A percentile compares a stretch with the other conserved stretches of the same genome.
Conservation (phyloP, 352 stramenopile genomes). For the Paralagenidium karlingii region DNA sequence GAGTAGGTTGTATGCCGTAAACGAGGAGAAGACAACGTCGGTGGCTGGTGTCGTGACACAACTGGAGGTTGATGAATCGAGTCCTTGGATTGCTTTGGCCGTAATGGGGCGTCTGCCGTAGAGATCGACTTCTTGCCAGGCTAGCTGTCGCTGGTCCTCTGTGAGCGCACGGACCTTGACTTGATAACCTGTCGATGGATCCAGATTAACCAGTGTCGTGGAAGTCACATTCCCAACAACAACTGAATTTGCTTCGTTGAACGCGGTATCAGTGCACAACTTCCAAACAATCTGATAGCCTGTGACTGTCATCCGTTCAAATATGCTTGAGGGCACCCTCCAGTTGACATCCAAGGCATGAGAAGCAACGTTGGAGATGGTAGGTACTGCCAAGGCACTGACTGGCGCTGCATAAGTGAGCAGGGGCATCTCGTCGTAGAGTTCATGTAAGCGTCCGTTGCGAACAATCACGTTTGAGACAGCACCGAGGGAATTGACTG, state of each 20-base stretch:
- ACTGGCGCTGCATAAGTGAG: conserved; percentile 55
- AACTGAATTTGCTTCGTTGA: conserved; percentile 12
- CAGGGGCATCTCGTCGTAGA: conserved; percentile 40
- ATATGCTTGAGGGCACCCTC: conserved; percentile 38
- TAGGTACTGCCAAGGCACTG: conserved; percentile 13
- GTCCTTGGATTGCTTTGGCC: conserved; percentile 33
- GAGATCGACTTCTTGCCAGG: conserved; percentile 68
- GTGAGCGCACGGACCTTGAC: conserved; percentile 67
- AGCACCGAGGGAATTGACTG: too few species aligned
- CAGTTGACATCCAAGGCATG: conserved; percentile 76
- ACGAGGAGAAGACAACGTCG: conserved; percentile 4
- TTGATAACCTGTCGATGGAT: conserved; percentile 43
- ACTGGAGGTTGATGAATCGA: conserved; percentile 19
- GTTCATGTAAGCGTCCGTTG: conserved; percentile 38
- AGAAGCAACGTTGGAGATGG: conserved; percentile 65
- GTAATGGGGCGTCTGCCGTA: conserved; percentile 62
- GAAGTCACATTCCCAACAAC: conserved; percentile 87
- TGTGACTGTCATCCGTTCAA: conserved; percentile 68
- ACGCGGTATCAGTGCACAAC: conserved; percentile 13
- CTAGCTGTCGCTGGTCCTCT: conserved; percentile 39
- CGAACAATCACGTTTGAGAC: conserved; percentile 42
- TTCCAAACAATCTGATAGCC: conserved; percentile 70
- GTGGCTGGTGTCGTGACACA: conserved; percentile 35
- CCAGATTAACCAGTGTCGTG: conserved; percentile 72
- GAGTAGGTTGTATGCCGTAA: neutral